phyloP scores from a whole-genome alignment of 176 grass and related monocot genomes.

The Lolium multiflorum region DNA sequence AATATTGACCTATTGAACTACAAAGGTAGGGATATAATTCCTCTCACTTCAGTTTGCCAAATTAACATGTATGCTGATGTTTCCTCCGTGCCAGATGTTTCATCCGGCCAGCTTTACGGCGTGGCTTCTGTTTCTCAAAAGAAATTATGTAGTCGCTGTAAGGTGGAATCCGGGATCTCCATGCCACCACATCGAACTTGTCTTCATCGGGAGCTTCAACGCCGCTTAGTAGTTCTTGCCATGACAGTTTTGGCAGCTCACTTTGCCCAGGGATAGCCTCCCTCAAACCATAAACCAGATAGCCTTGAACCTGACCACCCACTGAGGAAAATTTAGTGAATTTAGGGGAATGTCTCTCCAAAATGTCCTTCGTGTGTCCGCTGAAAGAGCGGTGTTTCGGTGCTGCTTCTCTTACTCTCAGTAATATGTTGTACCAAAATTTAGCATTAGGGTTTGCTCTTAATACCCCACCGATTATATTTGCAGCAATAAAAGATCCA shows the following conservation, averaged over 20 bases:
- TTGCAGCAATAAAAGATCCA: constrained; percentile 47
- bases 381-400: not conserved
- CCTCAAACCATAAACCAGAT: constrained; percentile 39
- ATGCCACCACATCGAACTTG: constrained; percentile 38
- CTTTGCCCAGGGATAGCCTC: constrained; percentile 9
- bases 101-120: constrained; percentile 4
- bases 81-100: constrained; percentile 11
- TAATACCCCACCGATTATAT: constrained; percentile 40
- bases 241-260: constrained; percentile 17
- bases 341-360: constrained; percentile 16
- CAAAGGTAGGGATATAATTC: not conserved
- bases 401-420: not conserved
- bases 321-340: not conserved
- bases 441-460: constrained; percentile 40
- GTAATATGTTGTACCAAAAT: constrained; percentile 26
- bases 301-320: constrained; percentile 8
- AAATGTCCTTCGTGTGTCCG: constrained; percentile 26
- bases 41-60: not conserved
- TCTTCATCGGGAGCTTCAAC: constrained; percentile 9
- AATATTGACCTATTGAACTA: not conserved
- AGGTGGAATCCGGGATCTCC: constrained; percentile 28
- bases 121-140: constrained; percentile 30
- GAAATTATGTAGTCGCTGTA: constrained; percentile 5
- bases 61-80: not conserved
- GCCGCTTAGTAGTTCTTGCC: constrained; percentile 8